Conservation (phyloP, 495 filamentous ascomycete genomes). For the Podospora conica region DNA sequence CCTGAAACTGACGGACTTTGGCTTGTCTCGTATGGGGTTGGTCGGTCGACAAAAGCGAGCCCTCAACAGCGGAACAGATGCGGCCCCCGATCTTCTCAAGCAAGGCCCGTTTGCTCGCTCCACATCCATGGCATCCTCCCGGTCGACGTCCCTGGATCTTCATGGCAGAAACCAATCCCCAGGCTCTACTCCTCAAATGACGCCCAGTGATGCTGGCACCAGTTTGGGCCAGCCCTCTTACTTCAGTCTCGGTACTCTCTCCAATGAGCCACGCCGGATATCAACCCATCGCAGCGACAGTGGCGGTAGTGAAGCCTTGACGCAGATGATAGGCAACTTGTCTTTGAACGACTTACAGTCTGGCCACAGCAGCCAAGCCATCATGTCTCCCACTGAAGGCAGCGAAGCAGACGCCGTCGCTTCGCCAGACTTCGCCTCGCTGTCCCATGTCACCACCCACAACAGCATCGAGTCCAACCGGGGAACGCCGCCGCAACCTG, state of each 20-base stretch:
- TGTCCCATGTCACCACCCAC: conserved; percentile 57
- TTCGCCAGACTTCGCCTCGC: conserved; percentile 64
- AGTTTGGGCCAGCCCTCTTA: conserved; percentile 82
- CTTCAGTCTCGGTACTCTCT: conserved; percentile 67
- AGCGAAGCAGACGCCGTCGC: conserved; percentile 49
- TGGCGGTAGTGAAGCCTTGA: conserved; percentile 76
- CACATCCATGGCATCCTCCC: conserved; percentile 80
- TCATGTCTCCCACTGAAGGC: conserved; percentile 53
- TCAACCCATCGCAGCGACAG: conserved; percentile 92
- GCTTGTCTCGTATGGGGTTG: conserved; percentile 92
- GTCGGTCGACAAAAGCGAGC: conserved; percentile 93
- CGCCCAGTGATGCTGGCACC: conserved; percentile 58
- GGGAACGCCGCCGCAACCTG: conserved; percentile 59
- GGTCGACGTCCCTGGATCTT: conserved; percentile 93
- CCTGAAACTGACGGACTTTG: conserved; percentile 95
- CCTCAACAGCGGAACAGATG: conserved; percentile 71
- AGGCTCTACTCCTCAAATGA: conserved; percentile 77
- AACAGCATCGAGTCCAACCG: conserved; percentile 37
- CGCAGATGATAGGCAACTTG: conserved; percentile 76
- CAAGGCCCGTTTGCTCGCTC: conserved; percentile 84
- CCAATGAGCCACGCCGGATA: conserved; percentile 71
- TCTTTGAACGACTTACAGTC: conserved; percentile 61
- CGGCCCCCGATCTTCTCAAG: conserved; percentile 84
- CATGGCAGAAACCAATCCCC: conserved; percentile 69
- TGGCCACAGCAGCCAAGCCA: conserved; percentile 25